Conservation (phyloP, 371 early-diverging fungal species). For the Rhizopus delemar region DNA sequence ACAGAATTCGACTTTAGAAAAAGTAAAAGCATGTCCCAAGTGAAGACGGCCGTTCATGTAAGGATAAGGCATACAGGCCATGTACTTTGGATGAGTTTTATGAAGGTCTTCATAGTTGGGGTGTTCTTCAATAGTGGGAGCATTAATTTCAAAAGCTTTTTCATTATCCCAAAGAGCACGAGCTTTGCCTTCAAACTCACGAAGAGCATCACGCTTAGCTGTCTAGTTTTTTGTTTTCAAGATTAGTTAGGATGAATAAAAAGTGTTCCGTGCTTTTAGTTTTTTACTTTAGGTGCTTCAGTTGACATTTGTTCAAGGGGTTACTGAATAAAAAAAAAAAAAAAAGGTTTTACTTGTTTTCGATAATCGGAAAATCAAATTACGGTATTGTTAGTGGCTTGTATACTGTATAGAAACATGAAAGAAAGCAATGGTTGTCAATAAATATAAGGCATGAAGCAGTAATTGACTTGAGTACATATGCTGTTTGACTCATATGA, state of each 20-base stretch:
- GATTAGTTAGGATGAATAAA: not conserved
- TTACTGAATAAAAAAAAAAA: conserved; percentile 9
- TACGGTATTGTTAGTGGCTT: not conserved
- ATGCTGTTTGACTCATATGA: not conserved
- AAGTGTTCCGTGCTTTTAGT: not conserved
- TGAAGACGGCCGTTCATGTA: conserved; percentile 99
- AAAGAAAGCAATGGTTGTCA: conserved; percentile 9
- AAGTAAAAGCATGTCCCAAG: conserved; percentile 97
- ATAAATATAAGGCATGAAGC: not conserved
- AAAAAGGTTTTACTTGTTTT: conserved; percentile 5
- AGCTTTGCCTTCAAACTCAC: conserved; percentile 73
- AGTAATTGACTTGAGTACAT: not conserved
- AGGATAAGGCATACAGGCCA: conserved; percentile 98
- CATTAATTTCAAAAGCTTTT: conserved; percentile 83
- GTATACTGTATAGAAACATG: not conserved
- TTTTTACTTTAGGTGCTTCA: conserved; percentile 38
- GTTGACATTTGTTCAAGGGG: conserved; percentile 19
- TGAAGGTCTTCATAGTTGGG: conserved; percentile 59
- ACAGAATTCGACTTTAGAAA: conserved; percentile 98
- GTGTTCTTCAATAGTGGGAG: conserved; percentile 75
- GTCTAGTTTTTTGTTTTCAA: conserved; percentile 43
- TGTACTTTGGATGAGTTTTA: conserved; percentile 82
- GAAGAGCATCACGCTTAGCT: conserved; percentile 83
- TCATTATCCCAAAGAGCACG: conserved; percentile 82
- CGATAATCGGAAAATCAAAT: not conserved